Evolutionary conservation across 805 yeast species (phyloP).

Genomic region (Zygosaccharomyces kombuchaensis): DNA sequence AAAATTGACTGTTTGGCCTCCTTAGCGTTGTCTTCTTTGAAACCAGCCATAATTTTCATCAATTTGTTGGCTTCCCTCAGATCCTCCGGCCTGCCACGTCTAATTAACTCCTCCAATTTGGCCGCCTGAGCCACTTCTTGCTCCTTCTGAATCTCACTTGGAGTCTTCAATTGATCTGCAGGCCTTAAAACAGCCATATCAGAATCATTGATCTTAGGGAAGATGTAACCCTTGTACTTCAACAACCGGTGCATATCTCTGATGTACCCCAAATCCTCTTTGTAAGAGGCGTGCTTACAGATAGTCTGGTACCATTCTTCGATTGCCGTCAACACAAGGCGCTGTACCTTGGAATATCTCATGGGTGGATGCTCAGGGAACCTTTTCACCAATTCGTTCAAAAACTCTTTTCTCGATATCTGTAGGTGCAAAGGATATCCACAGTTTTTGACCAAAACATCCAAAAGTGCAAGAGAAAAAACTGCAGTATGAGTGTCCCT

Average conservation of each 20-base stretch:
- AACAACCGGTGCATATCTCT: slow-evolving; percentile 93
- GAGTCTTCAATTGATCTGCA: slow-evolving; percentile 76
- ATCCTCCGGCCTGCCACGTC: slow-evolving; percentile 94
- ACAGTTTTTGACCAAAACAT: slow-evolving; percentile 92
- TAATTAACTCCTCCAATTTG: slow-evolving; percentile 88
- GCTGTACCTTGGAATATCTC: slow-evolving; percentile 76
- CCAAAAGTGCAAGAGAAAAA: slow-evolving; percentile 77
- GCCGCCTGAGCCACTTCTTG: slow-evolving; percentile 92
- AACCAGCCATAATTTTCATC: slow-evolving; percentile 98
- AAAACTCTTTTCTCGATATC: slow-evolving; percentile 88
- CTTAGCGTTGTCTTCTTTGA: slow-evolving; percentile 68
- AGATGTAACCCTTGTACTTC: slow-evolving; percentile 83
- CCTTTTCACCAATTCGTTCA: slow-evolving; percentile 85
- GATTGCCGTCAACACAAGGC: slow-evolving; percentile 79
- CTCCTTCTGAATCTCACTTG: slow-evolving; percentile 87
- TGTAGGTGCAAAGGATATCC: slow-evolving; percentile 96
- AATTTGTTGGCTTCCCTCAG: slow-evolving; percentile 92
- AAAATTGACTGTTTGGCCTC: slow-evolving; percentile 71
- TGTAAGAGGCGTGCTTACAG: slow-evolving; percentile 82
- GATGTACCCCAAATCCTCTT: slow-evolving; percentile 86
- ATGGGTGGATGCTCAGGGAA: slow-evolving; percentile 95
- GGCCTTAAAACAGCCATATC: slow-evolving; percentile 94
- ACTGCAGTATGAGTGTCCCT: slow-evolving; percentile 79
- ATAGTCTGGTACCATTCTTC: slow-evolving; percentile 98
- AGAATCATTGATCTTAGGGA: slow-evolving; percentile 86